Base-by-base conservation (phyloP, 805 yeast genomes). In the Candida khao-thaluensis region DNA sequence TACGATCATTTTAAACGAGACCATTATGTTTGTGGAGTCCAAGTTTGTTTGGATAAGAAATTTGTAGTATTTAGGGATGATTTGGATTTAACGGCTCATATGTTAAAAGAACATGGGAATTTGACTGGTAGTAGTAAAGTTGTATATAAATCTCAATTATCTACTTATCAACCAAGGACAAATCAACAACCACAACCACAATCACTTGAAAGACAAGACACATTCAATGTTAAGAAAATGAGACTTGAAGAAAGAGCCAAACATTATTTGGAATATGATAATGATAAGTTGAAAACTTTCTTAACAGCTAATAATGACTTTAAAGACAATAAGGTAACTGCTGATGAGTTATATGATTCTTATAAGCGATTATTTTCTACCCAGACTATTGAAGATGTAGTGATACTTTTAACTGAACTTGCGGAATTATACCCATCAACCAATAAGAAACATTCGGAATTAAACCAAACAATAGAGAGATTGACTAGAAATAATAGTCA, bases 51-150 rank as follows among this genome's bases (percentile, higher is more conserved):
- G 34, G 98, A 90, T 40, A 81, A 85, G 59, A 85, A 86, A 57
- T 91, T 93, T 63, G 93, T 93, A 16, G 99, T 91, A 1, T 93
- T 93, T 57, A 76, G 82, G 16, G 91, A 88, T 45, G 93, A 85
- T 38, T 61, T 89, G 40, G 97, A 89, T 50, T 69, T 93, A 38
- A 82, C 85, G 39, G 90, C 95, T 1, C 99, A 93, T 60, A 82
- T 88, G 80, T 62, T 88, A 33, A 77, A 79, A 47, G 91, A 84
- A 50, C 99, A 93, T 60, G 79, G 85, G 2, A 75, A 76, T 4
- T 48, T 82, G 2, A 63, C 72, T 30, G 79, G 77, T 10, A 67
- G 62, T 18, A 71, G 71, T 31, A 61, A 64, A 33, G 55, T 69
- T 10, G 57, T 75, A 3, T 78, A 72, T 49, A 80, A 74, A 37